Evolutionary conservation across 1,284 basidiomycete genomes (phyloP), one percentile per base, ranked within the genome.

Genomic region (Jaminaea rosea): DNA sequence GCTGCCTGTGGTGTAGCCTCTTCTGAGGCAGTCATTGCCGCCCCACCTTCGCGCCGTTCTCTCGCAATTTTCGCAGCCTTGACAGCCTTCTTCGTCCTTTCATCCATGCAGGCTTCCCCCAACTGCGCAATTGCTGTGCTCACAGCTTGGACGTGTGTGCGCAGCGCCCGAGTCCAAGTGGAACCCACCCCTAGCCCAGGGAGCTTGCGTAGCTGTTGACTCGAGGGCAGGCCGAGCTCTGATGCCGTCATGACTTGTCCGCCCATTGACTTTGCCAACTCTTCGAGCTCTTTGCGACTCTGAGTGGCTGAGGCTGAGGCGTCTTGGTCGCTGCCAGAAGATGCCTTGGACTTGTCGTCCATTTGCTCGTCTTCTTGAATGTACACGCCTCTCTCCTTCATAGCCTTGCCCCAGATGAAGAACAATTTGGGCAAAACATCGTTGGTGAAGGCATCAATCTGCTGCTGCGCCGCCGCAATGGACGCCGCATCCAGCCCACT

Each of bases 341-440:
- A n/a, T n/a, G n/a, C n/a, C n/a, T n/a, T n/a, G n/a, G n/a, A n/a
- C n/a, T n/a, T 23, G 17, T 11, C 19, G 19, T 17, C 39, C 19
- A 21, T 15, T 15, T n/a, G 39, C 39, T 15, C 11, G 19, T 17
- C 19, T 42, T 15, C 39, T 11, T 42, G 19, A 23, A 42, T 23
- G 19, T 17, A 42, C 3, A 49, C 48, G 19, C 29, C 17, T 15
- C 13, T 24, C 26, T 49, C 48, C 41, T 49, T 49, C 7, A 19
- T 19, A 11, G n/a, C 27, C 28, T 49, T 49, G 23, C 36, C 26
- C 8, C 27, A 19, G 17, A 49, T 26, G 26, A 41, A 49, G 37
- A 49, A 28, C 15, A 49, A 39, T 21, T 49, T 49, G 11, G 48
- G 39, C 3, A 49, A 4, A 28, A 49, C 23, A 15, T 49, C 48